Conservation (phyloP, 108 stramenopile species). For the Fragilariopsis cylindrus region DNA sequence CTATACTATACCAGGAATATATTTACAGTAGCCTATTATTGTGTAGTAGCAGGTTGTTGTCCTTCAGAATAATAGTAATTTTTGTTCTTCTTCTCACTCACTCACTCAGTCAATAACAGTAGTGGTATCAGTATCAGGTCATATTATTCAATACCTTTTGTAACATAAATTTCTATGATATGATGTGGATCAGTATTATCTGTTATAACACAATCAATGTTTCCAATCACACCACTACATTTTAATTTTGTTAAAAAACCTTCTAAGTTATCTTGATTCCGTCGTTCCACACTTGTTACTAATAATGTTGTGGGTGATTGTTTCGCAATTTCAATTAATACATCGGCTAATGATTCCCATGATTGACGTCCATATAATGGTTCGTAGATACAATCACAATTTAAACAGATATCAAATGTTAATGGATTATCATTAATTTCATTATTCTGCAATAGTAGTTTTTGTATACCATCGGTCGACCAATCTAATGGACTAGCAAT, state of each 20-base stretch:
- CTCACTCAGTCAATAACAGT: no score
- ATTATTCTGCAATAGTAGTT: neutral
- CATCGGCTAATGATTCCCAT: slow-evolving; percentile 70
- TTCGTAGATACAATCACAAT: slow-evolving; percentile 88
- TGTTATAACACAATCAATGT: slow-evolving; percentile 19
- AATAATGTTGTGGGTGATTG: slow-evolving; percentile 54
- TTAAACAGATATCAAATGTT: slow-evolving; percentile 74
- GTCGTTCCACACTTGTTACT: slow-evolving; percentile 75
- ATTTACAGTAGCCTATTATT: no score
- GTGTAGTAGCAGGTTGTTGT: no score
- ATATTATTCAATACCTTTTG: neutral
- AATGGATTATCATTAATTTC: neutral
- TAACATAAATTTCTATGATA: slow-evolving; percentile 41
- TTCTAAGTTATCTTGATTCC: slow-evolving; percentile 68
- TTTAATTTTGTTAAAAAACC: slow-evolving; percentile 44
- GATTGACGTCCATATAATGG: slow-evolving; percentile 76
- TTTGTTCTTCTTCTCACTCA: no score
- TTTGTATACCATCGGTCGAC: slow-evolving; percentile 45
- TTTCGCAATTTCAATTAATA: slow-evolving; percentile 54
- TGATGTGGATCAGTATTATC: slow-evolving; percentile 40
- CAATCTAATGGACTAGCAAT: slow-evolving; percentile 35
- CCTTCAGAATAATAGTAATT: no score
- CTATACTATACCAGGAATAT: no score
- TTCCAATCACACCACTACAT: slow-evolving; percentile 7
- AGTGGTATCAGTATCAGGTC: no score